Evolutionary conservation across 805 yeast genomes (phyloP).

Genomic region (Candida khao-thaluensis): DNA sequence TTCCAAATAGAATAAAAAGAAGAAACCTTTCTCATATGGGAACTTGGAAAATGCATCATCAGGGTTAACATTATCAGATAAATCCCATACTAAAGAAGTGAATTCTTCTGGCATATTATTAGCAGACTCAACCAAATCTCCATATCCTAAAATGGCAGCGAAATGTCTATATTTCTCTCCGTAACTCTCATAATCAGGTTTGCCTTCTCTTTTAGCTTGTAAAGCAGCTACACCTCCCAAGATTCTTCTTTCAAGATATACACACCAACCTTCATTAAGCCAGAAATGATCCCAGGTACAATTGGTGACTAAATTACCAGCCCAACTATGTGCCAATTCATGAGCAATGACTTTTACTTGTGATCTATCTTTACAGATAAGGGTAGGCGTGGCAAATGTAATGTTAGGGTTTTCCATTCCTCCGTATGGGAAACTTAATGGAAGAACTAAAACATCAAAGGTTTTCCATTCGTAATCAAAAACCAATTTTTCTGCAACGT

Average conservation of each 20-base stretch:
- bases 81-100: conserved; percentile 26
- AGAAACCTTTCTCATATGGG: conserved; percentile 39
- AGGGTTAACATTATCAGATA: conserved; percentile 22
- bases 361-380: conserved; percentile 33
- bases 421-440: conserved; percentile 34
- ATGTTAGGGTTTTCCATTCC: conserved; percentile 41
- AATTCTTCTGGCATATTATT: conserved; percentile 21
- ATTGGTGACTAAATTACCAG: conserved; percentile 38
- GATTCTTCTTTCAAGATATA: conserved; percentile 34
- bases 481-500: conserved; percentile 32
- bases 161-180: conserved; percentile 35
- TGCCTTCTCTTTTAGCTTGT: conserved; percentile 21
- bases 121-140: conserved; percentile 25
- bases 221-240: conserved; percentile 29
- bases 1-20: conserved; percentile 29
- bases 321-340: conserved; percentile 40
- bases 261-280: conserved; percentile 41
- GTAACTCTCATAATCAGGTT: conserved; percentile 18
- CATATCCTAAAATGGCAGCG: conserved; percentile 32
- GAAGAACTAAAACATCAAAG: conserved; percentile 35
- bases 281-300: conserved; percentile 39
- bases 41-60: conserved; percentile 33
- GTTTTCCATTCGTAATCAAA: conserved; percentile 35
- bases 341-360: conserved; percentile 37
- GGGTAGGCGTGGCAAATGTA: conserved; percentile 35